Base-by-base conservation (phyloP, 306 rosid species). In the Macrotyloma uniflorum region DNA sequence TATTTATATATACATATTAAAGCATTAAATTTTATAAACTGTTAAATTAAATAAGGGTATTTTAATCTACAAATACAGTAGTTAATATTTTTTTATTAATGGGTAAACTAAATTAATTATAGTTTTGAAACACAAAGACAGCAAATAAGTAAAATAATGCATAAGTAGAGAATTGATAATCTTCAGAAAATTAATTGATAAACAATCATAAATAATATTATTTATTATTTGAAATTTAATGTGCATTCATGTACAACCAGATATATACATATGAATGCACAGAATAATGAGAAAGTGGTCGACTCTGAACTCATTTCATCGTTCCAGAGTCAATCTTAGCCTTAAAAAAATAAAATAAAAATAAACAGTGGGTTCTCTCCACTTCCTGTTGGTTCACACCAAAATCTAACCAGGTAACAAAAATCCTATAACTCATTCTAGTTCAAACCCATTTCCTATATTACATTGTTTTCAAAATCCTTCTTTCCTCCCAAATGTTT, bases 401-500 rank as follows among this genome's bases (percentile, higher is more conserved):
- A 72, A 72, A 42, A 54, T 72, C 53, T 38, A 72, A 15, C 36
- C 51, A 72, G 67, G 65, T 72, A 58, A 16, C 18, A 5, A 23
- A 57, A 55, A 35, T 23, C 14, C 16, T 63, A 28, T 16, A 62
- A 57, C 64, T 24, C 32, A 23, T 55, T 23, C 43, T 0, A 23
- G 64, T 71, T 51, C 49, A 3, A 70, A 7, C 9, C 33, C 38
- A 8, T 63, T 35, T 63, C 3, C 3, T 35, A 32, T 10, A 35
- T 18, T 22, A 2, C 8, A 20, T 55, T 3, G 33, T 16, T 61
- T 2, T 38, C 13, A 38, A 8, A 38, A 38, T 62, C 16, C 9
- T 28, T 26, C 61, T 24, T 24, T 0, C 35, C 30, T 47, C 1
- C 1, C 26, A 36, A 36, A 51, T 53, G 23, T 36, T 50, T 15